phyloP scores from a whole-genome alignment of 192 early-diverging fungal species.

The Coemansia sp. region DNA sequence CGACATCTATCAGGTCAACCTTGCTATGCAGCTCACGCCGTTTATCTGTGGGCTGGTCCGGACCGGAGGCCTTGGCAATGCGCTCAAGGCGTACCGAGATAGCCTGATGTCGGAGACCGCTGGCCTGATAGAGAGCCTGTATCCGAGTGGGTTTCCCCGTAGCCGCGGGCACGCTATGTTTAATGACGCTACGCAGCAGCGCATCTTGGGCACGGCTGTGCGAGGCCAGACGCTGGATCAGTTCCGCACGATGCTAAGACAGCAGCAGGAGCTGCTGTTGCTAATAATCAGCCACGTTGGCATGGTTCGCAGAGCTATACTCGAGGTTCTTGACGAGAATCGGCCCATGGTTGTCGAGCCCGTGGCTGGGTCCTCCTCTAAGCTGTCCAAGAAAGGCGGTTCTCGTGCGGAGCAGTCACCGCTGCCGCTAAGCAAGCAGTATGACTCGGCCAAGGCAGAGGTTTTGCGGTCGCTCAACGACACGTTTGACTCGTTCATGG shows the following conservation, averaged over 20 bases:
- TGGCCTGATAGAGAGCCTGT: conserved; percentile 71
- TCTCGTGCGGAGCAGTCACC: background rate
- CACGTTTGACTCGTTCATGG: conserved; percentile 75
- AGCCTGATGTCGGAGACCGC: conserved; percentile 73
- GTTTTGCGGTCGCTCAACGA: conserved; percentile 69
- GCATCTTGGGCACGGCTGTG: conserved; percentile 56
- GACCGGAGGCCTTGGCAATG: conserved; percentile 63
- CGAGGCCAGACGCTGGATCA: conserved; percentile 82
- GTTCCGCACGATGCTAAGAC: conserved; percentile 75
- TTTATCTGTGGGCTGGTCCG: conserved; percentile 75
- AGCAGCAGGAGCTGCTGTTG: conserved; percentile 73
- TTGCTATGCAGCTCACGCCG: conserved; percentile 62
- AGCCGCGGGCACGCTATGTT: conserved; percentile 39
- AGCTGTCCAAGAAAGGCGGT: background rate
- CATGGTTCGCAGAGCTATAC: conserved; percentile 69
- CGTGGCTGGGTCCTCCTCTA: background rate
- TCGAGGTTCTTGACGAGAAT: conserved; percentile 63
- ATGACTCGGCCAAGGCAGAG: conserved; percentile 31
- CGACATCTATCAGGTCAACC: conserved; percentile 51
- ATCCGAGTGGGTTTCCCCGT: conserved; percentile 35
- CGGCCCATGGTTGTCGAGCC: conserved; percentile 19
- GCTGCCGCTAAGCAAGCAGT: conserved; percentile 9
- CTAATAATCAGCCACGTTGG: conserved; percentile 69
- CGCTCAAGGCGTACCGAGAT: conserved; percentile 79
- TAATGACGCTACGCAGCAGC: conserved; percentile 39